A percentile compares a stretch with the other conserved stretches of the same genome.
phyloP scores from a whole-genome alignment of 2,329 filamentous ascomycete species.

The Talaromyces piceae region DNA sequence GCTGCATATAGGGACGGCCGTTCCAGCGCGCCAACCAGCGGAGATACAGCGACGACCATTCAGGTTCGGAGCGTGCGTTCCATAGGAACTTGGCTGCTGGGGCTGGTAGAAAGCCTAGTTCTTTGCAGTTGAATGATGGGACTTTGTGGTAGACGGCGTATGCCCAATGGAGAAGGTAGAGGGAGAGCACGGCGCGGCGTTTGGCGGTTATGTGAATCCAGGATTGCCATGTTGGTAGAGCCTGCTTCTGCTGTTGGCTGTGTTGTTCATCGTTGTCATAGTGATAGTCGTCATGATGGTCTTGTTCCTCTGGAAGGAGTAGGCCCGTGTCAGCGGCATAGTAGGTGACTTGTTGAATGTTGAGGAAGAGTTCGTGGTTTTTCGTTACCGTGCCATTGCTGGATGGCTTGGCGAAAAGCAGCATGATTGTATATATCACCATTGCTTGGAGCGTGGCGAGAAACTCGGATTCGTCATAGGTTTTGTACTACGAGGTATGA shows the following conservation, averaged over 20 bases:
- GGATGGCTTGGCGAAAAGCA: slow-evolving; percentile 28
- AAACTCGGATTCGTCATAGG: slow-evolving; percentile 26
- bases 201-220: slow-evolving; percentile 50
- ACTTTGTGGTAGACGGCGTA: slow-evolving; percentile 30
- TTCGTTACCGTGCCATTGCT: slow-evolving; percentile 13
- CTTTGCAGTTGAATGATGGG: slow-evolving; percentile 28
- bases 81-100: slow-evolving; percentile 34
- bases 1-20: slow-evolving; percentile 1
- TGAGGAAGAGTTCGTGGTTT: slow-evolving; percentile 20
- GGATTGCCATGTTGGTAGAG: slow-evolving; percentile 26
- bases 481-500: slow-evolving; percentile 22
- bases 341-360: slow-evolving; percentile 24
- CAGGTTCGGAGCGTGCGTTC: slow-evolving; percentile 24
- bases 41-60: slow-evolving; percentile 25
- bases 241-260: slow-evolving; percentile 8
- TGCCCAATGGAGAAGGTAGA: slow-evolving; percentile 34
- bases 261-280: neutral
- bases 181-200: slow-evolving; percentile 35
- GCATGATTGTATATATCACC: slow-evolving; percentile 31
- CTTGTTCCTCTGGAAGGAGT: slow-evolving; percentile 28
- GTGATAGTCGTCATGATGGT: no score
- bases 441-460: slow-evolving; percentile 31
- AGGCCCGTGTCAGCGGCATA: slow-evolving; percentile 27
- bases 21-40: neutral
- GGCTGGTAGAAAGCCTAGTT: slow-evolving; percentile 34